Evolutionary conservation across 148 eudicot species (phyloP).

Genomic region (Agrostemma githago): DNA sequence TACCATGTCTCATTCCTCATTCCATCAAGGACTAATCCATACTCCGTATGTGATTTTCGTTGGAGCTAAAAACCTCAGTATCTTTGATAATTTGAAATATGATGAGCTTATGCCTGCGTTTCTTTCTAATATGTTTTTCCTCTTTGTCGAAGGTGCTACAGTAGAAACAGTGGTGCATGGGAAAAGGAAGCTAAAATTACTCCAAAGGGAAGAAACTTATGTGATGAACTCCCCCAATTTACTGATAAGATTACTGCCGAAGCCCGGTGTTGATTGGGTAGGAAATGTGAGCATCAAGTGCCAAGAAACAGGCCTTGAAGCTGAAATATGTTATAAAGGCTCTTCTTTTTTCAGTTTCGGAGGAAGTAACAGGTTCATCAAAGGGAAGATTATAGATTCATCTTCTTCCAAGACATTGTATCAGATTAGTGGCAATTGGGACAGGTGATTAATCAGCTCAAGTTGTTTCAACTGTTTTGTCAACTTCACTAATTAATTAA

Average conservation of each 20-base stretch:
- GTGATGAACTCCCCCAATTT: slow-evolving; percentile 59
- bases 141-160: slow-evolving; percentile 39
- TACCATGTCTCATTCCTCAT: too few relatives aligned
- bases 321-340: slow-evolving; percentile 47
- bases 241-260: slow-evolving; percentile 56
- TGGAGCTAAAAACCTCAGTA: too few relatives aligned
- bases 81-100: too few relatives aligned
- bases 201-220: slow-evolving; percentile 52
- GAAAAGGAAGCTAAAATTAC: slow-evolving; percentile 43
- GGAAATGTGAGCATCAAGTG: slow-evolving; percentile 60
- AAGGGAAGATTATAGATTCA: slow-evolving; percentile 50
- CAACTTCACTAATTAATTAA: too few relatives aligned
- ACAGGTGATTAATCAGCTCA: slow-evolving; percentile 40
- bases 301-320: slow-evolving; percentile 61
- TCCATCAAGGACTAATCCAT: too few relatives aligned
- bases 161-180: slow-evolving; percentile 58
- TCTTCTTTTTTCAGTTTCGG: slow-evolving; percentile 39
- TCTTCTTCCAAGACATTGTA: slow-evolving; percentile 41
- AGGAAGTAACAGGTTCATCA: slow-evolving; percentile 36
- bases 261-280: slow-evolving; percentile 62
- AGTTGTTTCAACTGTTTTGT: not conserved
- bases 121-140: not conserved
- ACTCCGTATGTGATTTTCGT: too few relatives aligned
- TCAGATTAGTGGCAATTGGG: slow-evolving; percentile 78
- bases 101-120: not conserved